Base-by-base conservation (phyloP, 73 alveolate species). In the Paramecium sonneborni region DNA sequence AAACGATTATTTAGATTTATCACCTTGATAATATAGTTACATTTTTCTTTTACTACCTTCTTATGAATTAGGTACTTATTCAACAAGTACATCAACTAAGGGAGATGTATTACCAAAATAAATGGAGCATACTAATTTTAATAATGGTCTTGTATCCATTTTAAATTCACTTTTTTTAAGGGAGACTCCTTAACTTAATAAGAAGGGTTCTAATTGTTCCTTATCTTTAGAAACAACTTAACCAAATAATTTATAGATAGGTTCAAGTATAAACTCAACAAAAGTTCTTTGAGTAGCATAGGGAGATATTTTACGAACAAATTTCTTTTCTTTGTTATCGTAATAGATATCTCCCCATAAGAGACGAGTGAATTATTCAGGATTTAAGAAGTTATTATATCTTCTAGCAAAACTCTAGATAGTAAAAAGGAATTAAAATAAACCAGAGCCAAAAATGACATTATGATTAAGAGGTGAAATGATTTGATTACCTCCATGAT, bases 301-400 rank as follows among this genome's bases (percentile, higher is more conserved):
- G 0, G 93, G 95, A 18, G 93, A 92, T 30, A 94, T 91, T 93
- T 32, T 30, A 55, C 96, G 93, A 55, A 93, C 85, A 86, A 96
- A 96, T 91, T 98, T 97, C 85, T 97, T 95, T 34, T 96, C 92
- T 85, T 95, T 97, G 67, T 92, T 96, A 95, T 98, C 95, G 94
- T 88, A 98, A 93, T 93, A 99, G 58, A 97, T 62, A 93, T 99
- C 99, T 4, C 99, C 99, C 99, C 99, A 99, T 20, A 99, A 93
- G 92, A 97, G 97, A 88, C 96, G 96, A 41, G 99, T 93, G 76
- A 98, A 97, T 20, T 57, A 21, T 85, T 94, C 95, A 89, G 96
- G 94, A 92, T 93, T 96, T 86, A 96, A 92, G 84, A 76, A 92
- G 76, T 74, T 28, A 44, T 92, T 56, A 90, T 97, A 97, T 91